Percentiles rank a stretch among this genome's conserved stretches.
phyloP scores from a whole-genome alignment of 2,329 filamentous ascomycete species.

The Penicillium sp. region DNA sequence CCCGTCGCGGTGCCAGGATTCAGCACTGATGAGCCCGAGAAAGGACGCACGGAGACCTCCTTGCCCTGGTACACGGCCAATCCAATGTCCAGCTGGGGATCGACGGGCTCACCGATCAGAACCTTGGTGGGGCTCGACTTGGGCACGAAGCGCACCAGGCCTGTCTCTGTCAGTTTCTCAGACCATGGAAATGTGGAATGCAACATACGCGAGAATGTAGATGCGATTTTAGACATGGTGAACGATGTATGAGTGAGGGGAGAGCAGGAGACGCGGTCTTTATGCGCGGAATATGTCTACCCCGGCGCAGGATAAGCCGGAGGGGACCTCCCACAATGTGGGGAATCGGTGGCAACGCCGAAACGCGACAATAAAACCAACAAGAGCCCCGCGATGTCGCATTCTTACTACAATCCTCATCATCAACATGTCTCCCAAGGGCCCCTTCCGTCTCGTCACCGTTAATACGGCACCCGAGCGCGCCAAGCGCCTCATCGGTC shows the following conservation, averaged over 20 bases:
- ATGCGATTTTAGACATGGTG: slow-evolving; percentile 37
- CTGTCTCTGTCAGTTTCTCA: slow-evolving; percentile 34
- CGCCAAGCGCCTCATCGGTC: slow-evolving; percentile 61
- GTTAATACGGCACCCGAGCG: slow-evolving; percentile 67
- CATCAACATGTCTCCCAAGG: slow-evolving; percentile 43
- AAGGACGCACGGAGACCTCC: slow-evolving; percentile 57
- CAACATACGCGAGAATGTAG: slow-evolving; percentile 37
- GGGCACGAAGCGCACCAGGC: slow-evolving; percentile 60
- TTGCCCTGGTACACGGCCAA: slow-evolving; percentile 55
- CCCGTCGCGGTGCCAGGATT: slow-evolving; percentile 54
- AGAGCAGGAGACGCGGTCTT: not conserved
- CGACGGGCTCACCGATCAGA: slow-evolving; percentile 57
- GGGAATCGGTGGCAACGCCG: slow-evolving; percentile 18
- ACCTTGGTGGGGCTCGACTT: slow-evolving; percentile 50
- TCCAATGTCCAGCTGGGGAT: slow-evolving; percentile 56
- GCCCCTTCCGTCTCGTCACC: slow-evolving; percentile 63
- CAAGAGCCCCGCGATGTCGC: slow-evolving; percentile 21
- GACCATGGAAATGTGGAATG: not conserved
- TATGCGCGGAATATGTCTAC: slow-evolving; percentile 26
- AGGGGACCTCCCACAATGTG: slow-evolving; percentile 20
- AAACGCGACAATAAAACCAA: not conserved
- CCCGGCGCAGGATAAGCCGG: slow-evolving; percentile 22
- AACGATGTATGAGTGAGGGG: not conserved
- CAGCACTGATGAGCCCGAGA: slow-evolving; percentile 59
- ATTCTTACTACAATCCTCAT: slow-evolving; percentile 2